These are phyloP conservation scores for Acidiella bohemica DNA, from an alignment of 495 filamentous ascomycete genomes.

Conservation along the genomic window DNA sequence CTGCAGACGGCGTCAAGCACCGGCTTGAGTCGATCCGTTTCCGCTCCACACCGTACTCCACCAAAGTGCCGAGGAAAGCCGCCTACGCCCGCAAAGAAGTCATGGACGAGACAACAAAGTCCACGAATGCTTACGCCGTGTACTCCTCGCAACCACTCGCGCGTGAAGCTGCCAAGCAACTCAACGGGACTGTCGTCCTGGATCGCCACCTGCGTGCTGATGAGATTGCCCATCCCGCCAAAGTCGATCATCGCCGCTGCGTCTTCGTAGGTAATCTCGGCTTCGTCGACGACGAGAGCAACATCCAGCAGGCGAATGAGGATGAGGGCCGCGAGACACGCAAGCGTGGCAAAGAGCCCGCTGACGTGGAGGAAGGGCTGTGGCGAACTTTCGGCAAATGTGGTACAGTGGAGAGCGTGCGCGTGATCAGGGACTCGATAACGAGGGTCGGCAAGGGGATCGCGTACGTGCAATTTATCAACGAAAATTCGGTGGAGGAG, in stretches of 20 bases:
- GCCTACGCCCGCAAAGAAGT: conserved; percentile 71
- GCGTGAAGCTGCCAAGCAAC: conserved; percentile 54
- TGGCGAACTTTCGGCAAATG: conserved; percentile 69
- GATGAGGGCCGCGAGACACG: conserved; percentile 40
- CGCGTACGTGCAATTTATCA: conserved; percentile 95
- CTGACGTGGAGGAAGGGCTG: conserved; percentile 87
- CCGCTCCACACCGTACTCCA: conserved; percentile 73
- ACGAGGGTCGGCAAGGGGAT: conserved; percentile 95
- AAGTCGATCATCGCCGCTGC: conserved; percentile 71
- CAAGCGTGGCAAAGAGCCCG: conserved; percentile 51
- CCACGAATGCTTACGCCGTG: conserved; percentile 88
- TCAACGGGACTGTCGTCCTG: conserved; percentile 76
- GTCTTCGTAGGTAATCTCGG: conserved; percentile 95
- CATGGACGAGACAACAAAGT: conserved; percentile 77
- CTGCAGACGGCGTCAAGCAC: conserved; percentile 14
- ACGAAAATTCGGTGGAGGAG: conserved; percentile 73
- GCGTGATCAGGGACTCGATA: conserved; percentile 76
- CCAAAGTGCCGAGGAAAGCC: conserved; percentile 75
- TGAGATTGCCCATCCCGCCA: conserved; percentile 71
- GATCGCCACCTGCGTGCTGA: conserved; percentile 86
- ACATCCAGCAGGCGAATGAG: conserved; percentile 39
- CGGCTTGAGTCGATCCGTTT: conserved; percentile 76
- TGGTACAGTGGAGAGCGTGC: conserved; percentile 80
- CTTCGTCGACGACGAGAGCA: conserved; percentile 76
- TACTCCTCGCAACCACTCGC: conserved; percentile 61